These are phyloP conservation scores for Komagataea norvegica DNA, from an alignment of 1,139 yeast species.

Conservation along the genomic window DNA sequence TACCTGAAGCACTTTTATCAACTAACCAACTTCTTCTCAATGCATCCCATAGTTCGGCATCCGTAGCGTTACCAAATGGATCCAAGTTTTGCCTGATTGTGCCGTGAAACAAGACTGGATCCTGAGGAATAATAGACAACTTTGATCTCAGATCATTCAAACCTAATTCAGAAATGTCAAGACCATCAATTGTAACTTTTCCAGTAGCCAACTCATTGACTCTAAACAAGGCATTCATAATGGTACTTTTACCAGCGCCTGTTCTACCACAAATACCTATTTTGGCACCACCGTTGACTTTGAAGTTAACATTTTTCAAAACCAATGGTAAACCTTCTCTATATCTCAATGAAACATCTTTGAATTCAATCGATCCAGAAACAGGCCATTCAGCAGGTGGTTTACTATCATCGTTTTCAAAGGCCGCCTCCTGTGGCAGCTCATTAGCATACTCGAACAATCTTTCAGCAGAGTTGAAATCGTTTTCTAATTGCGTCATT, in stretches of 20 bases:
- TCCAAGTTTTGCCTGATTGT: conserved; percentile 60
- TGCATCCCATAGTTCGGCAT: conserved; percentile 48
- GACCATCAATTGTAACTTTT: conserved; percentile 48
- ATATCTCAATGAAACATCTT: conserved; percentile 51
- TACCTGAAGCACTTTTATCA: conserved; percentile 30
- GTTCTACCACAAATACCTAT: conserved; percentile 76
- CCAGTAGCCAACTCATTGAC: conserved; percentile 52
- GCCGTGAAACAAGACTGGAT: conserved; percentile 66
- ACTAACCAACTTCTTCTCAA: conserved; percentile 35
- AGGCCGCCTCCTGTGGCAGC: conserved; percentile 56
- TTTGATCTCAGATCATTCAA: conserved; percentile 50
- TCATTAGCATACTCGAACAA: conserved; percentile 61
- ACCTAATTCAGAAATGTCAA: conserved; percentile 54
- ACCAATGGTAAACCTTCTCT: conserved; percentile 65
- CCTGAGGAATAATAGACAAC: conserved; percentile 69
- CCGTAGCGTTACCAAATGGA: conserved; percentile 51
- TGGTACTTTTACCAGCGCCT: conserved; percentile 72
- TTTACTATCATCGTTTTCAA: conserved; percentile 43
- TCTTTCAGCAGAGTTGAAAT: conserved; percentile 79
- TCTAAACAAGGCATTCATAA: conserved; percentile 60
- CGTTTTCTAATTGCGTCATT: conserved; percentile 60
- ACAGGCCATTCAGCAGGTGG: conserved; percentile 49
- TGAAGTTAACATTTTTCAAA: conserved; percentile 39
- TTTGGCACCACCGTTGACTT: conserved; percentile 44
- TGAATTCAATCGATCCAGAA: conserved; percentile 46